Evolutionary conservation across 2,329 filamentous ascomycete genomes (phyloP).

Genomic region (Neonectria punicea): DNA sequence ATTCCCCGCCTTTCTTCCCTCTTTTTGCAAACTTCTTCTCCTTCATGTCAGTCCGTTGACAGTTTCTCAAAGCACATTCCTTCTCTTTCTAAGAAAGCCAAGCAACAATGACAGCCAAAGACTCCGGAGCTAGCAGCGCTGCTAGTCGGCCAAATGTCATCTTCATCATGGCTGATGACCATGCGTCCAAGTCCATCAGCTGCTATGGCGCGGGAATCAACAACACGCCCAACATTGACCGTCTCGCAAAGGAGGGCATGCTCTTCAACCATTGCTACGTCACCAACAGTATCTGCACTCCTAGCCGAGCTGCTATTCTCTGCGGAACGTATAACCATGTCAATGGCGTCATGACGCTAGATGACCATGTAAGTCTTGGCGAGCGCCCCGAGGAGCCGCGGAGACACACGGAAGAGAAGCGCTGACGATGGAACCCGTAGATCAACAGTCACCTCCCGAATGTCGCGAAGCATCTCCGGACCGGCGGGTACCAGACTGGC

Average conservation of each 20-base stretch:
- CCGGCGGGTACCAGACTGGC: constrained; percentile 59
- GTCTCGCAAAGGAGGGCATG: constrained; percentile 61
- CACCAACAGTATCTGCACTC: constrained; percentile 64
- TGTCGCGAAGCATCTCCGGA: constrained; percentile 60
- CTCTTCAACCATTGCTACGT: constrained; percentile 65
- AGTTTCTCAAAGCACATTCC: not conserved
- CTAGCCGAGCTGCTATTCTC: constrained; percentile 60
- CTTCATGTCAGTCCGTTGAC: not conserved
- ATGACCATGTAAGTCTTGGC: constrained; percentile 45
- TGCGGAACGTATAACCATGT: constrained; percentile 64
- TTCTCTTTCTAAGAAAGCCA: not conserved
- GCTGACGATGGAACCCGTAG: not conserved
- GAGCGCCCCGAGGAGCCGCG: not conserved
- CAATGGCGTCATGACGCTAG: constrained; percentile 62
- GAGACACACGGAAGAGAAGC: not conserved
- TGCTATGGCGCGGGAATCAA: constrained; percentile 63
- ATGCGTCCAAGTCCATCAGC: constrained; percentile 61
- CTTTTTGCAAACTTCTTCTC: constrained; percentile 1
- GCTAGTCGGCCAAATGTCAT: constrained; percentile 45
- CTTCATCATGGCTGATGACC: constrained; percentile 67
- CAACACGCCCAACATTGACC: constrained; percentile 61
- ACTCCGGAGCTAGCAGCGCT: not conserved
- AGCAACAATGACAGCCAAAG: constrained; percentile 16
- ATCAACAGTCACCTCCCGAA: constrained; percentile 63
- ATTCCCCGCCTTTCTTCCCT: constrained; percentile 3